These are phyloP conservation scores for Phytophthora cryptogea DNA, from an alignment of 352 stramenopile species.

Conservation along the genomic window DNA sequence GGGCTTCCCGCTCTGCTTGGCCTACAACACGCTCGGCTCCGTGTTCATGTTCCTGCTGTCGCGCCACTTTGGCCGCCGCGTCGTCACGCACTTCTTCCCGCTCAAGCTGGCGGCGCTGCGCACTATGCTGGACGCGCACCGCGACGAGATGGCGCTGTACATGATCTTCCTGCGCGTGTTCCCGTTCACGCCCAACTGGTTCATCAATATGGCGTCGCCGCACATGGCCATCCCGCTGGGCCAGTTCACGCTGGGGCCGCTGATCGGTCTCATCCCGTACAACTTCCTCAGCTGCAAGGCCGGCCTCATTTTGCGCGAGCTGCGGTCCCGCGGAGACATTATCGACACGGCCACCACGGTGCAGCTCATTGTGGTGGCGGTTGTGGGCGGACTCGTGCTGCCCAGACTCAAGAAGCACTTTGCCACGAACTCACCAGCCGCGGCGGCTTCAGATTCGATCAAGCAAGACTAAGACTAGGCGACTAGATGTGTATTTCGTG, in stretches of 20 bases:
- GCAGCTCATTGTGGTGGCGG: constrained; percentile 73
- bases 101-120: constrained; percentile 53
- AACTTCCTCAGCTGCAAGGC: constrained; percentile 88
- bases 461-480: constrained; percentile 44
- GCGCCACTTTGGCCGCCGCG: constrained; percentile 50
- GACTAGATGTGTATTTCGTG: constrained; percentile 27
- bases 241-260: constrained; percentile 64
- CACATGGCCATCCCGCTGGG: constrained; percentile 69
- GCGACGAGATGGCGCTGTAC: constrained; percentile 81
- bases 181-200: constrained; percentile 87
- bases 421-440: constrained; percentile 25
- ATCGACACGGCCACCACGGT: constrained; percentile 78
- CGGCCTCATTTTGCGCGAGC: constrained; percentile 69
- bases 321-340: constrained; percentile 74
- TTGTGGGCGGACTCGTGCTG: constrained; percentile 61
- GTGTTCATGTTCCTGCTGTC: constrained; percentile 82
- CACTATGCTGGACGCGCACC: constrained; percentile 62
- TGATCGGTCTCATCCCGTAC: constrained; percentile 79
- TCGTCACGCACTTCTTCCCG: constrained; percentile 61
- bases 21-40: constrained; percentile 83
- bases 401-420: constrained; percentile 74
- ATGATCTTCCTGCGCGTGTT: constrained; percentile 85
- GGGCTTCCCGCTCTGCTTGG: constrained; percentile 75
- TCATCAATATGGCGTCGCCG: constrained; percentile 85
- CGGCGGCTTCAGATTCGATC: constrained; percentile 1